These are phyloP conservation scores for Jamesozyma jinghongensis DNA, from an alignment of 805 yeast species.

Conservation along the genomic window DNA sequence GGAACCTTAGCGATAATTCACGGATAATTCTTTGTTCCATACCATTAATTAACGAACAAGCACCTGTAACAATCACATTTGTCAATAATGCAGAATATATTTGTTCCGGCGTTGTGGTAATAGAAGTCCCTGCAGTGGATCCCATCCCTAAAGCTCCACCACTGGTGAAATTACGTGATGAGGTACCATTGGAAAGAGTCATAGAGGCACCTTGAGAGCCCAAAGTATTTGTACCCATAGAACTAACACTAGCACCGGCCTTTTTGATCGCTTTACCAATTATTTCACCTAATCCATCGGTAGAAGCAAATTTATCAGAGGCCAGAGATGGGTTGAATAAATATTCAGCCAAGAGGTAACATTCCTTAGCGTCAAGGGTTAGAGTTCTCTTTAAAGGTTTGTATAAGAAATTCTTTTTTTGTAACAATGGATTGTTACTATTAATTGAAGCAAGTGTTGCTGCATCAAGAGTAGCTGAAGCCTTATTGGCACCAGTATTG, in stretches of 20 bases:
- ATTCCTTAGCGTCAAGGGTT: conserved; percentile 18
- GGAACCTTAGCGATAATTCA: conserved; percentile 61
- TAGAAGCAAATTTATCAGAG: conserved; percentile 10
- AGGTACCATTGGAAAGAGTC: conserved; percentile 3
- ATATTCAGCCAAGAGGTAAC: conserved; percentile 21
- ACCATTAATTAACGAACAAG: conserved; percentile 71
- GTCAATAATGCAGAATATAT: conserved; percentile 23
- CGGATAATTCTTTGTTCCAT: conserved; percentile 64
- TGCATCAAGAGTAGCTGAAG: background rate
- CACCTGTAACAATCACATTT: conserved; percentile 77
- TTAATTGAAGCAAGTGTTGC: conserved; percentile 5
- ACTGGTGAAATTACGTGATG: too few relatives aligned
- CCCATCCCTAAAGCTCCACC: too few relatives aligned
- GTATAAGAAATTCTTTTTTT: conserved; percentile 17
- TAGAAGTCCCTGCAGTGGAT: background rate
- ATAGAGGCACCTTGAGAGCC: conserved; percentile 13
- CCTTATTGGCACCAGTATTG: conserved; percentile 2
- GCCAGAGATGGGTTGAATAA: conserved; percentile 23
- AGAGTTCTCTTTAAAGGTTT: conserved; percentile 14
- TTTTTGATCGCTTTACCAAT: conserved; percentile 22
- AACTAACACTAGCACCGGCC: conserved; percentile 20
- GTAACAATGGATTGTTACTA: conserved; percentile 15
- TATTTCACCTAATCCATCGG: conserved; percentile 24
- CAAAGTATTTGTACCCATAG: conserved; percentile 11
- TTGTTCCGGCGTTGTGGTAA: conserved; percentile 20